These are phyloP conservation scores for Salicornia ramosissima DNA, from an alignment of 148 eudicot genomes.

Conservation along the genomic window DNA sequence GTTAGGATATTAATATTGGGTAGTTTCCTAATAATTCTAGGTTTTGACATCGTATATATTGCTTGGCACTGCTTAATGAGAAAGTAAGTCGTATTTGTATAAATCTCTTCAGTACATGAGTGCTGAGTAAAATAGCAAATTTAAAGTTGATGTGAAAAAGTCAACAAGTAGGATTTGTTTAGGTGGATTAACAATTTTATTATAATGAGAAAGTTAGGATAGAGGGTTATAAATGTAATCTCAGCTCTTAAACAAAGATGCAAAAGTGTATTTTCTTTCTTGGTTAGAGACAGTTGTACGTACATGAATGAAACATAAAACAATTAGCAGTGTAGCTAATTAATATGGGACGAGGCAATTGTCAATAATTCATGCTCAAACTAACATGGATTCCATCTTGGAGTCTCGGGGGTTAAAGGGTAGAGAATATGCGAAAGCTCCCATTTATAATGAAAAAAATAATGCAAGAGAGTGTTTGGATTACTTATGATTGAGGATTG, in stretches of 20 bases:
- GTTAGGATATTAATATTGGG: too few species aligned
- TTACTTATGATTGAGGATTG: neutral
- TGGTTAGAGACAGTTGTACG: conserved; percentile 40
- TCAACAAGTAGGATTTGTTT: conserved; percentile 21
- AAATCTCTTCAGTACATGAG: too few species aligned
- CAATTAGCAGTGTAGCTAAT: neutral
- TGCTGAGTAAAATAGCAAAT: too few species aligned
- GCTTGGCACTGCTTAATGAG: too few species aligned
- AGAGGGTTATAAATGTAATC: conserved; percentile 1
- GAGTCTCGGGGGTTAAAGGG: conserved; percentile 12
- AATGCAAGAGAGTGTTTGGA: neutral
- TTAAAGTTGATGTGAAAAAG: conserved; percentile 16
- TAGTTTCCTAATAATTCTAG: too few species aligned
- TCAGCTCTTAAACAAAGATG: conserved; percentile 19
- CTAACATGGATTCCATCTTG: conserved; percentile 19
- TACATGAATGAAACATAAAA: conserved; percentile 22
- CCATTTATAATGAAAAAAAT: neutral
- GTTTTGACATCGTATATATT: too few species aligned
- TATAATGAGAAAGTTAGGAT: neutral
- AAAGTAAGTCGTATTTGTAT: too few species aligned
- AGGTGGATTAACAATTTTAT: neutral
- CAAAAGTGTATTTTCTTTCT: conserved; percentile 17
- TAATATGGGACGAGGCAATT: conserved; percentile 19
- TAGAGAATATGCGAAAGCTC: conserved; percentile 16
- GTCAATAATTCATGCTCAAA: conserved; percentile 14